Conservation (phyloP, 495 filamentous ascomycete species). For the Aspergillus leporis region DNA sequence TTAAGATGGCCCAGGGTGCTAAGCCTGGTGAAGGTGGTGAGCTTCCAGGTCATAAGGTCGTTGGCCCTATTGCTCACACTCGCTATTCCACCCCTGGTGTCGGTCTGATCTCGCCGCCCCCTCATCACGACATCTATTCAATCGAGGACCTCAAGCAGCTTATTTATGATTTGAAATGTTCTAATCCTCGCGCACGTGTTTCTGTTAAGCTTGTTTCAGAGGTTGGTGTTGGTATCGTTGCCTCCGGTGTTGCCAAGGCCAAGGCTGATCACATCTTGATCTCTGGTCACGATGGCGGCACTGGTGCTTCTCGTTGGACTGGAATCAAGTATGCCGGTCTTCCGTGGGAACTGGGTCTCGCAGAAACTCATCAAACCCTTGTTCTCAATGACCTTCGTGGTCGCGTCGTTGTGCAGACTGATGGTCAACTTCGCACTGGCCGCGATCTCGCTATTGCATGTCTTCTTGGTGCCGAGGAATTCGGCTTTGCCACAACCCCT, state of each 20-base stretch:
- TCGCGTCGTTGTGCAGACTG: constrained; percentile 95
- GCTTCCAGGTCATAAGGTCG: constrained; percentile 97
- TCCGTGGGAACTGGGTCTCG: constrained; percentile 97
- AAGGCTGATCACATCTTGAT: constrained; percentile 98
- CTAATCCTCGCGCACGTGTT: constrained; percentile 91
- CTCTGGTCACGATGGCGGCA: constrained; percentile 97
- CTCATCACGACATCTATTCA: constrained; percentile 99
- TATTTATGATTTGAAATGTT: constrained; percentile 98
- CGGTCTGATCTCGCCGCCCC: constrained; percentile 96
- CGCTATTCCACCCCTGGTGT: constrained; percentile 99
- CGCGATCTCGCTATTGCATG: constrained; percentile 96
- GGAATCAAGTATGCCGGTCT: constrained; percentile 99
- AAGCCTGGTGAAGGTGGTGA: constrained; percentile 99
- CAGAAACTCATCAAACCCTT: constrained; percentile 98
- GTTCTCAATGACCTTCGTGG: constrained; percentile 97
- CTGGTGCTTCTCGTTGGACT: constrained; percentile 97
- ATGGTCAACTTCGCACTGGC: constrained; percentile 93
- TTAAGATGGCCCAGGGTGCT: constrained; percentile 99
- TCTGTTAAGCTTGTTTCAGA: constrained; percentile 99
- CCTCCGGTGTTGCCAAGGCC: constrained; percentile 97
- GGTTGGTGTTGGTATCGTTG: constrained; percentile 97
- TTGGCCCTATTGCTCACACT: constrained; percentile 91
- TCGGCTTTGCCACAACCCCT: constrained; percentile 96
- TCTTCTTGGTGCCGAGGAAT: constrained; percentile 95
- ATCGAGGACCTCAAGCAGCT: constrained; percentile 99